Evolutionary conservation across 2,329 filamentous ascomycete species (phyloP).

Genomic region (Fusarium anthophilum): DNA sequence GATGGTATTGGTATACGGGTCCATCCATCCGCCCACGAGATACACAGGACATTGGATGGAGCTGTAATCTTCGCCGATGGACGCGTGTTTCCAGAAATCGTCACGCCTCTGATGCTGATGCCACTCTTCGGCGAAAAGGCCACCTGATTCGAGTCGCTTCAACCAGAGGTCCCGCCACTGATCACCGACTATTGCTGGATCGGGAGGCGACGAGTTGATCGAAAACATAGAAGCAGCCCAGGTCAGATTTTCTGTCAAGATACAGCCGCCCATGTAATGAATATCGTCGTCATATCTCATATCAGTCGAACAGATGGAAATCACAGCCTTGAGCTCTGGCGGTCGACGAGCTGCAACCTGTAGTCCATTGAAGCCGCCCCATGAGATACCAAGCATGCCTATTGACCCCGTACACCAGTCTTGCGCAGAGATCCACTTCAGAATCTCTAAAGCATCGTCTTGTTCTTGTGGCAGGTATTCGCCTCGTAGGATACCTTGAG

Average conservation of each 20-base stretch:
- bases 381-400: conserved; percentile 9
- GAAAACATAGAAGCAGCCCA: conserved; percentile 11
- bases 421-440: background rate
- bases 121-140: background rate
- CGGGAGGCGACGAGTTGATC: conserved; percentile 1
- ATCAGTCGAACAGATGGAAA: conserved; percentile 1
- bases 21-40: conserved; percentile 2
- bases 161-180: conserved; percentile 1
- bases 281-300: conserved; percentile 3
- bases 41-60: conserved; percentile 2
- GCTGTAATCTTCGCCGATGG: background rate
- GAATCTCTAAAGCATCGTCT: background rate
- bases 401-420: background rate
- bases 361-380: conserved; percentile 8
- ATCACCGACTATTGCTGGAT: background rate
- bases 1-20: conserved; percentile 7
- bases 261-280: conserved; percentile 9
- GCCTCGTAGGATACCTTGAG: background rate
- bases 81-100: conserved; percentile 5
- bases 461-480: conserved; percentile 2
- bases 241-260: background rate
- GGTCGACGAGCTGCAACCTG: conserved; percentile 1
- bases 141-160: background rate
- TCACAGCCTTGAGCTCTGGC: background rate
- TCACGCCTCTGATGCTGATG: background rate